Conservation (phyloP, 148 eudicot species). For the Beta vulgaris region DNA sequence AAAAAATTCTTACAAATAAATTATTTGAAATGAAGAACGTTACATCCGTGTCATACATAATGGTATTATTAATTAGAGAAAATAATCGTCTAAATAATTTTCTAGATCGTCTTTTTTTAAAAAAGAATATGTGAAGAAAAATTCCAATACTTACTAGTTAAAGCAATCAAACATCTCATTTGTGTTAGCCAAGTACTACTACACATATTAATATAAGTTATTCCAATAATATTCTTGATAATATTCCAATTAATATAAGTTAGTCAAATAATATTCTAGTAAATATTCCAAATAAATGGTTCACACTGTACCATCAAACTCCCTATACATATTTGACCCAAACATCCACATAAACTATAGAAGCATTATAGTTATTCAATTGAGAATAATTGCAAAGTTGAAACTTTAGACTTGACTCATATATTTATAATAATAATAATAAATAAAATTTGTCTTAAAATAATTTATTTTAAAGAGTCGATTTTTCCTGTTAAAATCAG, state of each 20-base stretch:
- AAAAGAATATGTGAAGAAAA: neutral
- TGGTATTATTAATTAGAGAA: neutral
- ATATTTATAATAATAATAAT: conserved; percentile 10
- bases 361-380: conserved; percentile 10
- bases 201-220: neutral
- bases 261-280: neutral
- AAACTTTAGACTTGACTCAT: conserved; percentile 19
- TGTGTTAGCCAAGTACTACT: neutral
- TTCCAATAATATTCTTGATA: too few species aligned
- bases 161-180: neutral
- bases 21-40: too few species aligned
- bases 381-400: conserved; percentile 24
- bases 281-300: conserved; percentile 11
- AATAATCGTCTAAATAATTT: too few species aligned
- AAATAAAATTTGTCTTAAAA: too few species aligned
- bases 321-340: conserved; percentile 6
- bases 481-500: neutral
- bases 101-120: too few species aligned
- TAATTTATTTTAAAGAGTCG: too few species aligned
- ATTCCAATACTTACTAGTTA: neutral
- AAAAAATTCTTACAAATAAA: too few species aligned
- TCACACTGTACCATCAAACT: neutral
- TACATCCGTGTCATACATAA: neutral
- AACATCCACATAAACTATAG: neutral
- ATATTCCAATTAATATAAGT: neutral